A percentile compares a stretch with the other conserved stretches of the same genome.
Conservation (phyloP, 108 stramenopile genomes). For the Nannochloropsis oceanica region DNA sequence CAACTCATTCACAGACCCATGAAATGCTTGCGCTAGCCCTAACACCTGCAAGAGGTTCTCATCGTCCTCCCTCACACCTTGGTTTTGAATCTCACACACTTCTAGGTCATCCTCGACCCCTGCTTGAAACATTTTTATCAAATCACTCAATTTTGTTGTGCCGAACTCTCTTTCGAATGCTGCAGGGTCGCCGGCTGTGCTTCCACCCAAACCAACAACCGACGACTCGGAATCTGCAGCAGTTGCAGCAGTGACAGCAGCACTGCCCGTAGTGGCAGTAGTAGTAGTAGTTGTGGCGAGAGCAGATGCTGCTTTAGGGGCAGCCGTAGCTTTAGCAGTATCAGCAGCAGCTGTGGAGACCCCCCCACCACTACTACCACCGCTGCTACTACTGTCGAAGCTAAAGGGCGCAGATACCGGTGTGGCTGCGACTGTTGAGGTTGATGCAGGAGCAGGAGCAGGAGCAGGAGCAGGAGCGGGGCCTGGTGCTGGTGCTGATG, state of each 20-base stretch:
- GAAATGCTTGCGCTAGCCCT: neutral
- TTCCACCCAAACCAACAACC: neutral
- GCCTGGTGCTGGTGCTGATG: no score
- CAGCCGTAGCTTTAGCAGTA: neutral
- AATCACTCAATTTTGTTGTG: neutral
- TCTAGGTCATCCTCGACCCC: neutral
- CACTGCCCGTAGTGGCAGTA: neutral
- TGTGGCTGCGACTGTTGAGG: neutral
- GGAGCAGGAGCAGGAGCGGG: neutral
- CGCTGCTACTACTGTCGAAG: neutral
- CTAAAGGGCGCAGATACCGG: neutral
- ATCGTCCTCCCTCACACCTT: neutral
- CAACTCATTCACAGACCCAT: neutral
- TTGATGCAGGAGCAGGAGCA: neutral
- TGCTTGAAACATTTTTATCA: neutral
- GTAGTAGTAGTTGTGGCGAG: neutral
- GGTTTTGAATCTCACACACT: neutral
- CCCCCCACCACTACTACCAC: no score
- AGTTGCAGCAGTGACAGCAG: neutral
- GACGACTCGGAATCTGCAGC: neutral
- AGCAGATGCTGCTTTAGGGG: neutral
- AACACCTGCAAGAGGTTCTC: neutral
- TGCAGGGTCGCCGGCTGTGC: neutral
- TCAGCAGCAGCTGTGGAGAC: no score
- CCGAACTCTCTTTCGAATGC: neutral